Evolutionary conservation across 345 rosid genomes (phyloP), one percentile per base, ranked within the genome.

Genomic region (Mangifera indica): DNA sequence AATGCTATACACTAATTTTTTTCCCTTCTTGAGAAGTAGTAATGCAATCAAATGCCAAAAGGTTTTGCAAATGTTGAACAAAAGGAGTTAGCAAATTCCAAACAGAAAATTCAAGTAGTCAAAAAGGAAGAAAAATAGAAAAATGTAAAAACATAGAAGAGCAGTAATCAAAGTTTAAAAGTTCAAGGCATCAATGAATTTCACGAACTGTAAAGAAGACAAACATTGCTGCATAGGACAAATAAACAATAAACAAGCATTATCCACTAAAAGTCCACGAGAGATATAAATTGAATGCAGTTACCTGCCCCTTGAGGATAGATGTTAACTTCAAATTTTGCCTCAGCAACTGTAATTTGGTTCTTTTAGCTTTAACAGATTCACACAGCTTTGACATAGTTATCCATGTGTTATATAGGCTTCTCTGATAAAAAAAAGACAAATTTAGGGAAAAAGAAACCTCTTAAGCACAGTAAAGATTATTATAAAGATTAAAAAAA

Each of bases 251-350:
- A 18, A 57, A n/a, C n/a, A 4, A 48, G 52, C n/a, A 70, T 22
- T 34, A 75, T 22, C 32, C 40, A 73, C 24, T 3, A 7, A 63
- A 40, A 66, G 1, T 32, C 2, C n/a, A 60, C 15, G 40, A 22
- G 73, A 80, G 70, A 49, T 46, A 75, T 66, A 55, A 49, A 57
- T n/a, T 56, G 24, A 71, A 63, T 29, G 49, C 40, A 46, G 58
- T 21, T 83, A 89, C 99, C 81, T 95, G 96, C 66, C 82, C 88
- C 78, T 64, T 81, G 77, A 95, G 87, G 71, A 95, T 78, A 69
- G 81, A 83, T 69, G 67, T 72, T 64, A 92, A 49, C 86, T 88
- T 92, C 86, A 91, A 63, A 76, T 79, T 89, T 65, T 88, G 92
- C 83, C 82, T 88, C 76, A 89, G 76, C 76, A 77, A 53, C 72